Conservation (phyloP, 768 basidiomycete genomes). For the Xerocomus brunneocitrinus region DNA sequence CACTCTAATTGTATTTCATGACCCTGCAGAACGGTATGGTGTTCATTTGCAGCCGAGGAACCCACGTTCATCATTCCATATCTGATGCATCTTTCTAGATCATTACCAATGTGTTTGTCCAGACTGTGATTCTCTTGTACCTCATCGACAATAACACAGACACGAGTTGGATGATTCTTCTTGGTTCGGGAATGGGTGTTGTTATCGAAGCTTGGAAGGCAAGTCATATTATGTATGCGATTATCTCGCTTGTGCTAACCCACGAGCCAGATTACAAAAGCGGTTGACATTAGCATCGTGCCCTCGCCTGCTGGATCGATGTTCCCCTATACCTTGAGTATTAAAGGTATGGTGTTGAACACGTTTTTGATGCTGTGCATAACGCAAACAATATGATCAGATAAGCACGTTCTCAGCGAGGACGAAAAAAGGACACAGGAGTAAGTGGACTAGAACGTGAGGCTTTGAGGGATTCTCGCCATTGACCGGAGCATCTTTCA, state of each 20-base stretch:
- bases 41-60: slow-evolving; percentile 7
- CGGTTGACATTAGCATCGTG: slow-evolving; percentile 78
- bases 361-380: slow-evolving; percentile 10
- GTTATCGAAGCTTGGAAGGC: slow-evolving; percentile 95
- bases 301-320: slow-evolving; percentile 56
- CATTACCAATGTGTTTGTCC: slow-evolving; percentile 91
- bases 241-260: slow-evolving; percentile 13
- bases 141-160: slow-evolving; percentile 93
- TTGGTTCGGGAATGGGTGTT: slow-evolving; percentile 78
- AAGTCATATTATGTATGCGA: slow-evolving; percentile 15
- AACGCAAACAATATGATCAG: slow-evolving; percentile 32
- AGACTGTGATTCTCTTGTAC: slow-evolving; percentile 84
- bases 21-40: slow-evolving; percentile 49
- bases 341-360: slow-evolving; percentile 58
- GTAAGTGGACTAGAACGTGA: slow-evolving; percentile 40
- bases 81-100: slow-evolving; percentile 41
- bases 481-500: slow-evolving; percentile 25
- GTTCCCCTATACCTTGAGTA: slow-evolving; percentile 74
- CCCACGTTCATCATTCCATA: slow-evolving; percentile 11
- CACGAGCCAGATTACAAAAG: slow-evolving; percentile 67
- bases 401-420: slow-evolving; percentile 94
- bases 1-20: slow-evolving; percentile 17
- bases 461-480: slow-evolving; percentile 19
- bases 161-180: slow-evolving; percentile 96
- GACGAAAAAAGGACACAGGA: slow-evolving; percentile 98